Conservation (phyloP, 2,329 filamentous ascomycete species). For the Rhinocladiella mackenziei region DNA sequence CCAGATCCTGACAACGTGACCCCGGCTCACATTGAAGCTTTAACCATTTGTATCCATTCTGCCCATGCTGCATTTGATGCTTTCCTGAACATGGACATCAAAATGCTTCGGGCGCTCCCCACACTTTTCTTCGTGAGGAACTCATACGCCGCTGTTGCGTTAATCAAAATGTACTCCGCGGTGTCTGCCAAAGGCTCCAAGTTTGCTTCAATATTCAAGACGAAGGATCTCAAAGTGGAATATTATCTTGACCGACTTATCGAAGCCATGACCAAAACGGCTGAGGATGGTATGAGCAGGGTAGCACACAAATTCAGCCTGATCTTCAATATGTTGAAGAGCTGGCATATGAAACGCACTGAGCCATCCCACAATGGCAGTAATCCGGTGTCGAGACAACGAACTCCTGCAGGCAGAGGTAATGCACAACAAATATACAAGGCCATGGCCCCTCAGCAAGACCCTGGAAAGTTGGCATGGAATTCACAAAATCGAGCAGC, state of each 20-base stretch:
- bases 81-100: slow-evolving; percentile 59
- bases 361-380: slow-evolving; percentile 22
- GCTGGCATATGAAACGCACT: slow-evolving; percentile 57
- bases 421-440: slow-evolving; percentile 13
- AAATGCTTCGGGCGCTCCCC: slow-evolving; percentile 60
- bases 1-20: slow-evolving; percentile 40
- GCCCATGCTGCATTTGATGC: slow-evolving; percentile 64
- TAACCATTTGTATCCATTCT: slow-evolving; percentile 63
- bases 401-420: slow-evolving; percentile 15
- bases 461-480: slow-evolving; percentile 18
- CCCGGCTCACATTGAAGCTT: slow-evolving; percentile 60
- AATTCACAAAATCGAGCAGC: slow-evolving; percentile 16
- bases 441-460: slow-evolving; percentile 19
- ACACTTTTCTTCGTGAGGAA: slow-evolving; percentile 69
- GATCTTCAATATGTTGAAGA: slow-evolving; percentile 65
- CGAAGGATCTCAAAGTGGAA: slow-evolving; percentile 61
- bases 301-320: slow-evolving; percentile 67
- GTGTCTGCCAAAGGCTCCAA: slow-evolving; percentile 61
- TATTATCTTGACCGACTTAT: slow-evolving; percentile 67
- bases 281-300: slow-evolving; percentile 60
- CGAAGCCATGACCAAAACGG: slow-evolving; percentile 61
- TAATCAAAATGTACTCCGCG: slow-evolving; percentile 71
- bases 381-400: slow-evolving; percentile 18
- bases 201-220: slow-evolving; percentile 66
- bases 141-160: slow-evolving; percentile 65